Evolutionary conservation across 2,329 filamentous ascomycete genomes (phyloP).

Genomic region (Penicillium sp.): DNA sequence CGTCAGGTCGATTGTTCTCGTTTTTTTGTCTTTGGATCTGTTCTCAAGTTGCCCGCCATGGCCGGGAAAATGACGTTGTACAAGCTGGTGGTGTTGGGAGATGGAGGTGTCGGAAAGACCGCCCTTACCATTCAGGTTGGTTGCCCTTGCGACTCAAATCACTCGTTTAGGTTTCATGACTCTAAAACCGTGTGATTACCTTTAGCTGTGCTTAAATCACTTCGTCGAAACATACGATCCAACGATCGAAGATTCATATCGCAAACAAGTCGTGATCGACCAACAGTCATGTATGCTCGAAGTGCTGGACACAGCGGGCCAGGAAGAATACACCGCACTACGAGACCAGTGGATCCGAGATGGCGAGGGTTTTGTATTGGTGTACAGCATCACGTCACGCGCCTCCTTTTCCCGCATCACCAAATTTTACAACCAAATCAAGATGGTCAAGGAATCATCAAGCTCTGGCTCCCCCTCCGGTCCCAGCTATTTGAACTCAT

Average conservation of each 20-base stretch:
- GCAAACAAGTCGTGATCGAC: constrained; percentile 78
- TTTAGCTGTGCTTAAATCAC: constrained; percentile 87
- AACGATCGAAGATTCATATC: constrained; percentile 66
- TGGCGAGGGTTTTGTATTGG: constrained; percentile 93
- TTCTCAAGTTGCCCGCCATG: constrained; percentile 52
- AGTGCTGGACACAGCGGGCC: constrained; percentile 92
- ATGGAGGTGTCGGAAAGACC: constrained; percentile 91
- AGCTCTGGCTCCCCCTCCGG: constrained; percentile 53
- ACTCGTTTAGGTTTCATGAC: background rate
- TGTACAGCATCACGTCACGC: constrained; percentile 97
- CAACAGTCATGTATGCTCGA: constrained; percentile 95
- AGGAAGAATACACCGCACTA: constrained; percentile 96
- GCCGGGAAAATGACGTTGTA: constrained; percentile 92
- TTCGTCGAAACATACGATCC: constrained; percentile 88
- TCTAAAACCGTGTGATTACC: constrained; percentile 5
- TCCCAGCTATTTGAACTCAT: constrained; percentile 50
- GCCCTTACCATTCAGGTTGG: constrained; percentile 77
- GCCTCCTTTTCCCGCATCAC: constrained; percentile 94
- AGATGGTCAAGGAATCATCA: constrained; percentile 87
- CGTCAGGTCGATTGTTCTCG: constrained; percentile 7
- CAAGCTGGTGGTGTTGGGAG: constrained; percentile 91
- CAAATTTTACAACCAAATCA: constrained; percentile 94
- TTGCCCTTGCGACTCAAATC: constrained; percentile 5
- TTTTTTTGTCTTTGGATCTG: background rate
- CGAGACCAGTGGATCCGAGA: constrained; percentile 98